Evolutionary conservation across 176 grass and related monocot species (phyloP).

Genomic region (Carex kokanica): DNA sequence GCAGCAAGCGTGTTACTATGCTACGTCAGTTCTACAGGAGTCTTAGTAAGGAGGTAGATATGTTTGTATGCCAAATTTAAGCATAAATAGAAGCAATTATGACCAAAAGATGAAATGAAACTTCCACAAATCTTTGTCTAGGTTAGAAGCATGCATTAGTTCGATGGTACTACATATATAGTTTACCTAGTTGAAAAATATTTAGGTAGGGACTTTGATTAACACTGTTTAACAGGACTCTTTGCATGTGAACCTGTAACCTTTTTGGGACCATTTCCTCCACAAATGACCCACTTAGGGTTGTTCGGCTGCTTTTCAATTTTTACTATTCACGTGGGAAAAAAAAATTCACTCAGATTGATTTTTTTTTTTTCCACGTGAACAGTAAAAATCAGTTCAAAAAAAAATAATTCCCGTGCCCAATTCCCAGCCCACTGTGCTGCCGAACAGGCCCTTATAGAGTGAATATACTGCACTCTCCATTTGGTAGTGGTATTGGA

Average conservation of each 20-base stretch:
- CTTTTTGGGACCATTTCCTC: constrained; percentile 25
- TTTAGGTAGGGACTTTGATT: constrained; percentile 5
- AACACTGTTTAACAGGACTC: constrained; percentile 11
- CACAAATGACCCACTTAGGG: constrained; percentile 22
- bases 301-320: no score
- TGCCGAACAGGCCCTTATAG: no score
- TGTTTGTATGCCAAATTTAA: constrained; percentile 4
- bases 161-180: background rate
- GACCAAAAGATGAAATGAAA: background rate
- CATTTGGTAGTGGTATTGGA: background rate
- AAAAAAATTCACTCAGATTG: no score
- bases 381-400: no score
- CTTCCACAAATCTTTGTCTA: background rate
- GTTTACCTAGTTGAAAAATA: background rate
- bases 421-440: no score
- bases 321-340: no score
- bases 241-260: constrained; percentile 12
- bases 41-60: background rate
- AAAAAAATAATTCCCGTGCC: no score
- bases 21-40: background rate
- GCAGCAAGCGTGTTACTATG: background rate
- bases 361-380: no score
- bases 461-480: background rate
- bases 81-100: background rate
- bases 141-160: background rate